Evolutionary conservation across 768 basidiomycete genomes (phyloP).

Genomic region (Scleroderma citrinum): DNA sequence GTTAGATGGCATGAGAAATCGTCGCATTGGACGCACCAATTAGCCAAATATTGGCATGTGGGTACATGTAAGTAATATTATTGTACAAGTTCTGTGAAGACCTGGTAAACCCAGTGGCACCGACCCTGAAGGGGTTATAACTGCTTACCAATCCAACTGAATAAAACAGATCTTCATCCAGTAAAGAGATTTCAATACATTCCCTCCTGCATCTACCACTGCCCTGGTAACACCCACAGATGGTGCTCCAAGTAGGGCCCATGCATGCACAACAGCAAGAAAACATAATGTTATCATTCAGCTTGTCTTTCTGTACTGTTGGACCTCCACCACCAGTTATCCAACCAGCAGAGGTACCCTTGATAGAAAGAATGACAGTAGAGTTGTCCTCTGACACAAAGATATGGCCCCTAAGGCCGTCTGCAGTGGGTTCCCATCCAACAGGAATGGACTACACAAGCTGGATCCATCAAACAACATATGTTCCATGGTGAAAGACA

Average conservation of each 20-base stretch:
- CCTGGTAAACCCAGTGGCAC: neutral
- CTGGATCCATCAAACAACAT: neutral
- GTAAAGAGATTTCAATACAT: constrained; percentile 74
- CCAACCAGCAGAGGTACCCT: constrained; percentile 81
- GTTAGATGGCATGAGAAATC: neutral
- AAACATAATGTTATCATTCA: constrained; percentile 94
- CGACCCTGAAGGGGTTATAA: neutral
- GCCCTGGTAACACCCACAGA: constrained; percentile 82
- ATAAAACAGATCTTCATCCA: constrained; percentile 84
- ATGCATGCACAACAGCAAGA: constrained; percentile 95
- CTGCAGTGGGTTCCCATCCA: constrained; percentile 87
- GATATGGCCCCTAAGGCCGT: constrained; percentile 88
- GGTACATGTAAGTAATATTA: constrained; percentile 88
- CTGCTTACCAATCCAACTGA: constrained; percentile 69
- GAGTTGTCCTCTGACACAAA: constrained; percentile 81
- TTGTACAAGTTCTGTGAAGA: constrained; percentile 76
- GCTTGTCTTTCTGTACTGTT: constrained; percentile 82
- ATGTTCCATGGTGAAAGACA: neutral
- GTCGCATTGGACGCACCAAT: constrained; percentile 40
- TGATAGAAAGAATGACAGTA: constrained; percentile 83
- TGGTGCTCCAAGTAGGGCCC: constrained; percentile 90
- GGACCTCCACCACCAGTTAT: constrained; percentile 73
- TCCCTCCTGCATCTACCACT: constrained; percentile 70
- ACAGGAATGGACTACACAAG: constrained; percentile 56
- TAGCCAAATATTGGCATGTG: constrained; percentile 84